Evolutionary conservation across 257 asterid genomes (phyloP).

Genomic region (Przewalskia tangutica): DNA sequence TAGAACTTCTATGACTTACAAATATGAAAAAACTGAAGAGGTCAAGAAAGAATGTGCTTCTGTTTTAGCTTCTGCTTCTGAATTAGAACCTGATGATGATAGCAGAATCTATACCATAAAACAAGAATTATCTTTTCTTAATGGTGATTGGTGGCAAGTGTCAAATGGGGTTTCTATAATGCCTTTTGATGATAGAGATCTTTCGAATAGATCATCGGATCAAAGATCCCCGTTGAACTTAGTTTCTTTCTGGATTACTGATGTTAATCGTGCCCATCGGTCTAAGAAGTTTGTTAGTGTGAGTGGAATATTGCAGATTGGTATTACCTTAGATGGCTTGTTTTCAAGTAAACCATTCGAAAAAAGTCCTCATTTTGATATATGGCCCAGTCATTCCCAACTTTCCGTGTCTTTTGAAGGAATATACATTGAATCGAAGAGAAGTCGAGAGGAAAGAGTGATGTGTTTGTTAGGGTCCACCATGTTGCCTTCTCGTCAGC

Average conservation of each 20-base stretch:
- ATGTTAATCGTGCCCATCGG: constrained; percentile 40
- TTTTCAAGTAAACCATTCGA: constrained; percentile 43
- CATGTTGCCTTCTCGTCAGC: constrained; percentile 55
- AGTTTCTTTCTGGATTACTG: constrained; percentile 74
- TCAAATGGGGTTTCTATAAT: constrained; percentile 43
- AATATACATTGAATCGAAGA: constrained; percentile 48
- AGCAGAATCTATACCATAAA: constrained; percentile 37
- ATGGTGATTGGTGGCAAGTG: constrained; percentile 89
- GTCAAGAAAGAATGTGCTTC: constrained; percentile 49
- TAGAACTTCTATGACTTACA: constrained; percentile 25
- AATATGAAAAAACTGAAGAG: constrained; percentile 56
- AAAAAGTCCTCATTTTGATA: constrained; percentile 44
- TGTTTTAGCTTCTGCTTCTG: constrained; percentile 52
- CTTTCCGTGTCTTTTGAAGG: constrained; percentile 61
- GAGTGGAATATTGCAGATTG: constrained; percentile 54
- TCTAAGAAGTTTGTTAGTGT: constrained; percentile 42
- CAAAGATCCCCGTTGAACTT: constrained; percentile 33
- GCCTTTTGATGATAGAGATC: constrained; percentile 67
- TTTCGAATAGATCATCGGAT: constrained; percentile 22
- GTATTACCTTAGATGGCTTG: constrained; percentile 46
- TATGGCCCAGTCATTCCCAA: constrained; percentile 75
- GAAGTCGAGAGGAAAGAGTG: constrained; percentile 53
- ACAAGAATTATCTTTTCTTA: constrained; percentile 58
- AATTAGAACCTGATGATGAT: constrained; percentile 44
- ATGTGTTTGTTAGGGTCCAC: constrained; percentile 73